Base-by-base conservation (phyloP, 2,329 filamentous ascomycete genomes). In the Tolypocladium ovalisporum region DNA sequence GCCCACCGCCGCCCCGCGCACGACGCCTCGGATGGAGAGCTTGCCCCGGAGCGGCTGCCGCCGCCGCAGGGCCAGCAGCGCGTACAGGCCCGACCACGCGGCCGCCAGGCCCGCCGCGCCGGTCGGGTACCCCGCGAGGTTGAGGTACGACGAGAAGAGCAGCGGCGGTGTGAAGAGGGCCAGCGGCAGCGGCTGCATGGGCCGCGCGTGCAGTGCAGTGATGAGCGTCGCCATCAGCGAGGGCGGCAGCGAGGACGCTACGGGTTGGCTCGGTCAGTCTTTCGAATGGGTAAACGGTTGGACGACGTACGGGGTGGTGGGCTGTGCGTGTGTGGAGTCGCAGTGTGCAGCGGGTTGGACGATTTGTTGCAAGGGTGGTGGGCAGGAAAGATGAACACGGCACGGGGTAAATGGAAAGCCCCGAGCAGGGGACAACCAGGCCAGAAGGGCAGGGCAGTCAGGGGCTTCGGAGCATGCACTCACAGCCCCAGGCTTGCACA, bases 61-160 rank as follows among this genome's bases (percentile, higher is more conserved):
- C 49, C 76, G 69, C 4, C 81, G 77, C 59, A 81, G 67, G 1
- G 81, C 80, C 54, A 84, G 71, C 40, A 84, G 70, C 4, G 78
- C 76, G 67, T 85, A 85, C 19, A 83, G 72, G 35, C 81, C 81
- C 51, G 78, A 81, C 71, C 79, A 80, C 19, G 81, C 80, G 55
- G 79, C 79, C 0, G 78, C 75, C 57, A 84, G 70, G 54, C 80
- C 82, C 2, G 81, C 82, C 57, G 75, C 76, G 65, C 82, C 81
- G 55, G 79, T 81, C 60, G 76, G 77, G 71, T 79, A 83, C 58
- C 81, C 81, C 24, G 81, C 79, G 8, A 85, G 75, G 67, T 82
- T 83, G 64, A 83, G 76, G 70, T 84, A 85, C 66, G 76, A 78
- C 56, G 76, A 73, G 70, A 84, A 82, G 57, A 82, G 69, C 36